phyloP scores from a whole-genome alignment of 805 yeast species.

The Candida dendrica region DNA sequence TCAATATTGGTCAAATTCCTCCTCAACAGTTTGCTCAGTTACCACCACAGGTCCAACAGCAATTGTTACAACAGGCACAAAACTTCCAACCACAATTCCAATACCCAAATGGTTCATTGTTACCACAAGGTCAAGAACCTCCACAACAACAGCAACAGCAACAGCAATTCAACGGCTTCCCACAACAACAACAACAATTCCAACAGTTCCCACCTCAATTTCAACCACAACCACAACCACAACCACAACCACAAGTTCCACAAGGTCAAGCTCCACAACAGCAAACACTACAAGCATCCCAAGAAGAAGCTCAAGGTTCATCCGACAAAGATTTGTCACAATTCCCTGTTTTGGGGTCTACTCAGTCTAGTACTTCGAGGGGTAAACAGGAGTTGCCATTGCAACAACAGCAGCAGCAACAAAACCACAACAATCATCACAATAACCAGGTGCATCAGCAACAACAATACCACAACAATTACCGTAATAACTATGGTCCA shows the following conservation, averaged over 20 bases:
- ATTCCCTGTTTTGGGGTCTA: constrained; percentile 49
- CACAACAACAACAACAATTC: constrained; percentile 13
- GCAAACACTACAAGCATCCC: neutral
- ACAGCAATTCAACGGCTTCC: constrained; percentile 9
- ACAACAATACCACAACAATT: constrained; percentile 12
- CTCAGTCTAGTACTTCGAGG: constrained; percentile 21
- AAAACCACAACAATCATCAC: neutral
- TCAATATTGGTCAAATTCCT: neutral
- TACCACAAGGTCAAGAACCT: constrained; percentile 17
- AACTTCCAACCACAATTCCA: constrained; percentile 9
- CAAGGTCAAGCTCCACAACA: constrained; percentile 13
- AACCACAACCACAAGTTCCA: constrained; percentile 2
- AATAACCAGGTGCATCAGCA: constrained; percentile 18
- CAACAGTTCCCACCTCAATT: constrained; percentile 12
- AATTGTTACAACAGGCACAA: constrained; percentile 9
- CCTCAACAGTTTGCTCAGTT: constrained; percentile 19
- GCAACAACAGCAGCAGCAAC: constrained; percentile 18
- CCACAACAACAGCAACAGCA: constrained; percentile 9
- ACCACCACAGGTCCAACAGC: constrained; percentile 24
- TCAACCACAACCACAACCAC: constrained; percentile 9
- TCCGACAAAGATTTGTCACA: constrained; percentile 30
- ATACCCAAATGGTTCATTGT: constrained; percentile 2
- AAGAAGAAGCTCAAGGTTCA: neutral
- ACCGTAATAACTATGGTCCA: constrained; percentile 20
- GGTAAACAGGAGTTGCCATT: constrained; percentile 7